These are phyloP conservation scores for Crithidia sp. DNA, from an alignment of 208 protist genomes.

Conservation along the genomic window DNA sequence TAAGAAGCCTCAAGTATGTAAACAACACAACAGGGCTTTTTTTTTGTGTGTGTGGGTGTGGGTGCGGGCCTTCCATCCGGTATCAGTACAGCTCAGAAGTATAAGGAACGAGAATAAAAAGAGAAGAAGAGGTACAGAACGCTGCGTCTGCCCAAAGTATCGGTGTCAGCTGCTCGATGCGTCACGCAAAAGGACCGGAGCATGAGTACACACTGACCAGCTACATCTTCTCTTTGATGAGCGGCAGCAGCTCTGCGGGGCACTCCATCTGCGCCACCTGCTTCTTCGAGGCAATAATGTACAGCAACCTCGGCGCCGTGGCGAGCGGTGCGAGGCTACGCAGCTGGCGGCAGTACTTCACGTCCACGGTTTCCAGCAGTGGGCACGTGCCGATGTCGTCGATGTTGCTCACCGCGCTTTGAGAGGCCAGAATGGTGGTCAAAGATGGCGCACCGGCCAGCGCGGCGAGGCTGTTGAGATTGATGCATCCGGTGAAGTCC, in stretches of 20 bases:
- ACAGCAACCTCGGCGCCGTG: neutral
- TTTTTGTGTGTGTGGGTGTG: neutral
- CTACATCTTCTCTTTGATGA: slow-evolving; percentile 6
- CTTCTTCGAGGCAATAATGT: slow-evolving; percentile 3
- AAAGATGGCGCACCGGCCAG: neutral
- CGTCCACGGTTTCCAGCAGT: slow-evolving; percentile 3
- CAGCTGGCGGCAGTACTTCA: slow-evolving; percentile 5
- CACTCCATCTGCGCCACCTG: slow-evolving; percentile 5
- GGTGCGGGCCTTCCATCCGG: no score
- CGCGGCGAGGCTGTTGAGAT: neutral
- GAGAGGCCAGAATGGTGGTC: neutral
- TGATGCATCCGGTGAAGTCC: slow-evolving; percentile 2
- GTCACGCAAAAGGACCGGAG: no score
- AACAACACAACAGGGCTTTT: neutral
- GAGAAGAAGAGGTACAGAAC: neutral
- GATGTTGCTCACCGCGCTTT: slow-evolving; percentile 2
- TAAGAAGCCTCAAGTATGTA: no score
- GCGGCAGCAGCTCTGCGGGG: neutral
- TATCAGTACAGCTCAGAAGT: neutral
- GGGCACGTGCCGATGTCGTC: neutral
- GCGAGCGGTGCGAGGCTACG: neutral
- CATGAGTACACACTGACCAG: neutral
- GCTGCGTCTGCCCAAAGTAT: neutral
- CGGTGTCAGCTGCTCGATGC: no score
- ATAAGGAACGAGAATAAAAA: neutral